These are phyloP conservation scores for Cladorrhinum sp. DNA, from an alignment of 2,329 filamentous ascomycete genomes.

Conservation along the genomic window DNA sequence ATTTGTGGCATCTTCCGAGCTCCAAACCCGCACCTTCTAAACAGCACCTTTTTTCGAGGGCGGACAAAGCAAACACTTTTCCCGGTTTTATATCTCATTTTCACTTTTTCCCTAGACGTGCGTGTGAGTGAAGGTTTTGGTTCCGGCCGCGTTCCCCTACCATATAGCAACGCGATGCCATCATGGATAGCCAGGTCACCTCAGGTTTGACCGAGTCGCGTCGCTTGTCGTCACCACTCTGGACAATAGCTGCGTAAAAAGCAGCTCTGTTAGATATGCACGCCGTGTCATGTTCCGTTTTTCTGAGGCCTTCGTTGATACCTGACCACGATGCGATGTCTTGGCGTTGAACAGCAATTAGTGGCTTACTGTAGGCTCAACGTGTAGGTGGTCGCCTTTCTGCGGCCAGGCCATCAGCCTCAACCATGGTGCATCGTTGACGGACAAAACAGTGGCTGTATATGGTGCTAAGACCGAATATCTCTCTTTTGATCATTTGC, in stretches of 20 bases:
- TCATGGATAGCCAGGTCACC: neutral
- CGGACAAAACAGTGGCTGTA: neutral
- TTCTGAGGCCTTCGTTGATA: neutral
- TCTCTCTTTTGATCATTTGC: neutral
- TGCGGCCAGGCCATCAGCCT: conserved; percentile 12
- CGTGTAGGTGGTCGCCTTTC: conserved; percentile 4
- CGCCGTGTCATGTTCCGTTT: neutral
- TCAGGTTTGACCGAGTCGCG: too few species aligned
- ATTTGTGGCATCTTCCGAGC: too few species aligned
- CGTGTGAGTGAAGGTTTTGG: too few species aligned
- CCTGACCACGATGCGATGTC: neutral
- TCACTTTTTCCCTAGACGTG: neutral
- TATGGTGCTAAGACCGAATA: neutral
- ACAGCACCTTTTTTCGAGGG: too few species aligned
- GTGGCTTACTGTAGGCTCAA: too few species aligned
- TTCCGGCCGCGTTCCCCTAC: too few species aligned
- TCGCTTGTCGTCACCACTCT: neutral
- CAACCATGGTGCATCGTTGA: conserved; percentile 1
- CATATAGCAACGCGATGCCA: neutral
- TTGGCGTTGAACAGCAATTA: neutral
- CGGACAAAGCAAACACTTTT: neutral
- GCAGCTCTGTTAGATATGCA: neutral
- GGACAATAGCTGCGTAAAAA: neutral
- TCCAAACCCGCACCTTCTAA: too few species aligned
- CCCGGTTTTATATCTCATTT: neutral